Base-by-base conservation (phyloP, 2,329 filamentous ascomycete genomes). In the Ciborinia camelliae region DNA sequence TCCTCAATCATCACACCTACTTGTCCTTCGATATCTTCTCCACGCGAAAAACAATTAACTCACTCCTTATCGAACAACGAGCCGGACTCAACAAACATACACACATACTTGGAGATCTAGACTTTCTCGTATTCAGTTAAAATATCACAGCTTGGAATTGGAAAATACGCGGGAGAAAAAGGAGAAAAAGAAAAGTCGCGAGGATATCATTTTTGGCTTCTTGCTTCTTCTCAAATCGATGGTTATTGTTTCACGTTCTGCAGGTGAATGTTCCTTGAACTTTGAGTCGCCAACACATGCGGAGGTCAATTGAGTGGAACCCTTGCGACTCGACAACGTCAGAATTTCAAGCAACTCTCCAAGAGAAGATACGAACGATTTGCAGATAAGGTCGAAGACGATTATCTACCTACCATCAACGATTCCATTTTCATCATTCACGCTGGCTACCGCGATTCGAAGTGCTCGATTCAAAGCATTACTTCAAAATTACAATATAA, bases 281-380 rank as follows among this genome's bases (percentile, higher is more conserved):
- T 69, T 72, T 68, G 67, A 73, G 69, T 72, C 68, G 70, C 72
- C 72, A 71, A 68, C 72, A 73, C 66, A 71, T 73, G 69, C 68
- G 47, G 67, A 72, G 67, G 61, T 66, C 68, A 71, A 68, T 71
- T 70, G 68, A 67, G 57, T 68, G 51, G 66, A 64, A 67, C 63
- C 65, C 65, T 67, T 72, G 69, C 70, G 70, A 74, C 68, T 73
- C 69, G 68, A 71, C 64, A 68, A 68, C 67, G 54, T 69, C 66
- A 70, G 66, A 68, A 48, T 68, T 64, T 53, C 50, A 53, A 64
- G 62, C 62, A 66, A 63, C 54, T 48, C 64, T 66, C 45, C 52
- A 35, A 59, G 37, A 52, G 39, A 47, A 45, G 60, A 65, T 65
- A 66, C 54, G 47, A 65, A 23, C 35, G 30, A 65, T 65, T 65